Base-by-base conservation (phyloP, 208 protist genomes). In the Balamuthia mandrillaris region DNA sequence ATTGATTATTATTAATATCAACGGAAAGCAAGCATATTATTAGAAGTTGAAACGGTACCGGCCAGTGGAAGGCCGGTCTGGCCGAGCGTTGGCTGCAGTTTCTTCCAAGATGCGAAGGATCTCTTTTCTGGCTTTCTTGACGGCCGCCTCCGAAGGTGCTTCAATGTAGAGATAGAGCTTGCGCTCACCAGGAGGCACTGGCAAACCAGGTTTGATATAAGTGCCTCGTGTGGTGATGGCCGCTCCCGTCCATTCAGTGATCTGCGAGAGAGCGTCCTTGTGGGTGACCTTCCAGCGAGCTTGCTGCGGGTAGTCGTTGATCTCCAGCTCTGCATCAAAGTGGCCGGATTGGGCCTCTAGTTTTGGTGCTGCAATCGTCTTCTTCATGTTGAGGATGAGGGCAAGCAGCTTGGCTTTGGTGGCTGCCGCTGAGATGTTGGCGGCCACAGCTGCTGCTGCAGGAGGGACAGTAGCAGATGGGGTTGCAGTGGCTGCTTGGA, bases 241-340 rank as follows among this genome's bases (percentile, higher is more conserved):
- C 12, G 90, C 88, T n/a, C 89, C 89, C 12, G 85, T 92, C 44
- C 60, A 61, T 58, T 97, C 94, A 12, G 54, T 81, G 39, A 97
- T 91, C 10, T 81, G 68, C 10, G 41, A 29, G 12, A 96, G 44
- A 3, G 88, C 47, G 14, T 94, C 93, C 49, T 93, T 93, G 29
- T 93, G 84, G 0, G 93, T 95, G 45, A 95, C 93, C 63, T 91
- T 94, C 87, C 87, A 96, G n/a, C 95, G 70, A 0, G 95, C 94
- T 27, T 92, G 75, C 83, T 96, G 89, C 10, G 96, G 94, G 56
- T 94, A 97, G 88, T 97, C 96, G 90, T 97, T 97, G 86, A 97
- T 96, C 85, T 97, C 95, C 29, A 97, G 39, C 82, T 97, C 95
- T 1, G 87, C 86, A 29, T 89, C 45, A 60, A 91, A 95, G 65